These are phyloP conservation scores for Smallanthus sonchifolius DNA, from an alignment of 129 eudicot genomes.

Conservation along the genomic window DNA sequence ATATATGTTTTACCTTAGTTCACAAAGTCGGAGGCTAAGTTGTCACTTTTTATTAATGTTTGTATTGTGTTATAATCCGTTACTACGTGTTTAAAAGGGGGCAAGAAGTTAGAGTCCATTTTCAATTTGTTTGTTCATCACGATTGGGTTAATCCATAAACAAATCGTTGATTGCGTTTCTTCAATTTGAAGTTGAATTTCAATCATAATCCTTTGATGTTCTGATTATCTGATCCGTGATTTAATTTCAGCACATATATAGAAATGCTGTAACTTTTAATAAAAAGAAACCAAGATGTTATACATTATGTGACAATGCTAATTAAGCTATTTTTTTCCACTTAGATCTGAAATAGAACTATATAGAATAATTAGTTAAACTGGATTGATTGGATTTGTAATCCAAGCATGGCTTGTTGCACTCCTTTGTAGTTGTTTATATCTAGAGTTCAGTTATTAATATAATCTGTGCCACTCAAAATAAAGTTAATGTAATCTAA, in stretches of 20 bases:
- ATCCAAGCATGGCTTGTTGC: not conserved
- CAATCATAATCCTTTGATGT: too few species aligned
- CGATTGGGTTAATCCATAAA: too few species aligned
- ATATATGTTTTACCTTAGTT: too few species aligned
- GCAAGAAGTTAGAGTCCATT: too few species aligned
- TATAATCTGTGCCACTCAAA: not conserved
- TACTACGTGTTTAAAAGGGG: too few species aligned
- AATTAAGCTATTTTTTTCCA: not conserved
- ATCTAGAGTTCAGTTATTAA: not conserved
- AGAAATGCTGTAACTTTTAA: not conserved
- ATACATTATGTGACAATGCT: not conserved
- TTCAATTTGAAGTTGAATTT: too few species aligned
- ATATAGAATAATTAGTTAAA: not conserved
- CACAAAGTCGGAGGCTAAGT: too few species aligned
- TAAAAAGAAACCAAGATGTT: not conserved
- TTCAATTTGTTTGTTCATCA: not conserved
- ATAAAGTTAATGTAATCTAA: not conserved
- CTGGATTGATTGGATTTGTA: not conserved
- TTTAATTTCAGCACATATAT: not conserved
- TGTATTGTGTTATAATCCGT: too few species aligned
- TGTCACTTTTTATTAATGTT: too few species aligned
- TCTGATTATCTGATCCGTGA: too few species aligned
- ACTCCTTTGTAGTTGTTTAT: not conserved
- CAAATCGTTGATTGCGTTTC: too few species aligned
- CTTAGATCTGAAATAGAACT: not conserved